Base-by-base conservation (phyloP, 768 basidiomycete genomes). In the Mrakia frigida region DNA sequence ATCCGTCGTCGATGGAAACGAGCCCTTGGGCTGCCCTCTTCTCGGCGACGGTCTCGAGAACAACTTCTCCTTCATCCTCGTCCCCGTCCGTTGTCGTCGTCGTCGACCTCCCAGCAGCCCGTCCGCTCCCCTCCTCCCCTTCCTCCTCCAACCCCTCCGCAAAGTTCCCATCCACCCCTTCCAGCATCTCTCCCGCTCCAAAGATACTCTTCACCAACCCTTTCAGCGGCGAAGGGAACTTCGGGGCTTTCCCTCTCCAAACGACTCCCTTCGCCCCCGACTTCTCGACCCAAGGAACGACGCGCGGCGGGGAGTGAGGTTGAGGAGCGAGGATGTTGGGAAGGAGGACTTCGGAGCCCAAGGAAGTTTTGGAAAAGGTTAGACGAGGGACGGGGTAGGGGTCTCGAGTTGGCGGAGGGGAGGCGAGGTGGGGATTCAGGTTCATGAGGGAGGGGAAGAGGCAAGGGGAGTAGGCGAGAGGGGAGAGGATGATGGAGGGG, bases 381-480 rank as follows among this genome's bases (percentile, higher is more conserved):
- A 68, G 65, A 35, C 65, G 33, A 23, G 65, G 65, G 11, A 68
- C 37, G 35, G 65, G 65, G 11, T 6, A 11, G 21, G 65, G 65
- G 25, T 68, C 65, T 23, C 65, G 39, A 2, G 16, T 39, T 25
- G 65, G 65, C 13, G 65, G 65, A 0, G 65, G 65, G 18, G 35
- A 37, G 35, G 37, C 65, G 25, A 68, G 35, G 16, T 21, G 14
- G 10, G 65, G 65, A 25, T 68, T 68, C 11, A 68, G 65, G 4
- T 7, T 9, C 37, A 68, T 39, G 37, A 68, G 65, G 37, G 37
- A 37, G 35, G 65, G 65, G 65, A 39, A n/a, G 23, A 68, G 35
- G 65, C 65, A 68, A 21, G 65, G 65, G 25, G 35, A 37, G 65
- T 68, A 39, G 35, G 65, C 65, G 13, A 68, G 65, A 7, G 35